Evolutionary conservation across 2,329 filamentous ascomycete species (phyloP).

Genomic region (Zasmidium cellare): DNA sequence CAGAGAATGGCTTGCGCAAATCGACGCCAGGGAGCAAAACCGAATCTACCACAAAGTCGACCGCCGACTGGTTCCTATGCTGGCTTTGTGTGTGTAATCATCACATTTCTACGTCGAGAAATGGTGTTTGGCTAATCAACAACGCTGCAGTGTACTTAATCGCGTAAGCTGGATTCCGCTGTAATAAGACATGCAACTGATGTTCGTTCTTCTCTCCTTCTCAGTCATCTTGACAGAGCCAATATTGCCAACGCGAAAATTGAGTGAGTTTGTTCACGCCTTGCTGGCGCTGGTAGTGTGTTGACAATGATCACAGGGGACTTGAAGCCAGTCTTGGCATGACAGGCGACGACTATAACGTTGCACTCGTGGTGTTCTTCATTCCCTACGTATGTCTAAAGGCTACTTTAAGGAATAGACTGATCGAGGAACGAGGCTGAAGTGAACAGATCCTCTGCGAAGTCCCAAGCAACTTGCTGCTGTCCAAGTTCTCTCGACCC

Average conservation of each 20-base stretch:
- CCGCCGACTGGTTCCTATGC: slow-evolving; percentile 16
- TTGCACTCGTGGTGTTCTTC: slow-evolving; percentile 55
- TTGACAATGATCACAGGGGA: slow-evolving; percentile 35
- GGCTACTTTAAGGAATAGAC: too few species aligned
- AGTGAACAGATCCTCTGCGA: slow-evolving; percentile 26
- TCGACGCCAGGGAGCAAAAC: slow-evolving; percentile 21
- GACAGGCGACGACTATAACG: slow-evolving; percentile 49
- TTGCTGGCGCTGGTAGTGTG: neutral
- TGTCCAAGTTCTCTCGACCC: slow-evolving; percentile 38
- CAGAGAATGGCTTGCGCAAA: slow-evolving; percentile 23
- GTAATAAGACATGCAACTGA: too few species aligned
- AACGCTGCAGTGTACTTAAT: slow-evolving; percentile 41
- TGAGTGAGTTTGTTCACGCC: slow-evolving; percentile 28
- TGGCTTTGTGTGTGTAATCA: slow-evolving; percentile 34
- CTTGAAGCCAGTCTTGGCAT: slow-evolving; percentile 48
- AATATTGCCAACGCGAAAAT: slow-evolving; percentile 57
- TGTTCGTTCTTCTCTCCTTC: too few species aligned
- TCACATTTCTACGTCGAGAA: too few species aligned
- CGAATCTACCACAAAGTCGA: slow-evolving; percentile 42
- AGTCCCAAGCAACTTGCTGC: slow-evolving; percentile 24
- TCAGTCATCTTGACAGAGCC: slow-evolving; percentile 51
- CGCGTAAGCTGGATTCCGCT: too few species aligned
- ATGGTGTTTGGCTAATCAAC: too few species aligned
- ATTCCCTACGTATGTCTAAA: slow-evolving; percentile 39
- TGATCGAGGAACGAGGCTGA: neutral